Evolutionary conservation across 2,329 filamentous ascomycete genomes (phyloP), one percentile per base, ranked within the genome.

Genomic region (Akanthomyces uredinophilus): DNA sequence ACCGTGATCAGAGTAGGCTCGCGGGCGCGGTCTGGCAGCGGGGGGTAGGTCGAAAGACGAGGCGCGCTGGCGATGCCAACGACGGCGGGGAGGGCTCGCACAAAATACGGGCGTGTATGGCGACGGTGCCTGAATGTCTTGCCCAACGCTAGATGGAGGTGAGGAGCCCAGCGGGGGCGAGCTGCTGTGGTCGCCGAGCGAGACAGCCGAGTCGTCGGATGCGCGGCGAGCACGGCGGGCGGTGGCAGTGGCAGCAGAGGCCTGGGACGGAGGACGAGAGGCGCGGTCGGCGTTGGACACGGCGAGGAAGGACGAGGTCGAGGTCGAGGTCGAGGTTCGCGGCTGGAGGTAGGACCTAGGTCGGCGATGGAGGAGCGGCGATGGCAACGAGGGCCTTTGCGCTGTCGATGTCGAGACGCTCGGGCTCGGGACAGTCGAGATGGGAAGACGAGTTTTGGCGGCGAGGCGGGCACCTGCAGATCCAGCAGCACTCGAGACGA

Each of bases 281-380:
- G 39, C 27, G 22, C 29, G 51, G 20, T 61, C 13, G 59, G 20
- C n/a, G 51, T 22, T 56, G 60, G 51, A 62, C 35, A 51, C 62
- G 58, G 55, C 37, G 61, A 62, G 60, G 5, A 37, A 57, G 13
- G 60, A 62, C 24, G 52, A 55, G n/a, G n/a, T n/a, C n/a, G n/a
- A n/a, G n/a, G n/a, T n/a, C n/a, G n/a, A n/a, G n/a, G n/a, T n/a
- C n/a, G n/a, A n/a, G 43, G 44, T 44, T 43, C 60, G 52, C n/a
- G 52, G 57, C 20, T 29, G 52, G 8, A 63, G 61, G 43, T 64
- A 63, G 54, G 64, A 63, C 62, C 51, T 63, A 57, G 62, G 62
- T 52, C 35, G 47, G 44, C 47, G 44, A 65, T 60, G 50, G 37
- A 39, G 52, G 53, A 61, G 44, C 18, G 60, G 37, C 41, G 60